Conservation (phyloP, 108 stramenopile genomes). For the Craspedostauros australis region DNA sequence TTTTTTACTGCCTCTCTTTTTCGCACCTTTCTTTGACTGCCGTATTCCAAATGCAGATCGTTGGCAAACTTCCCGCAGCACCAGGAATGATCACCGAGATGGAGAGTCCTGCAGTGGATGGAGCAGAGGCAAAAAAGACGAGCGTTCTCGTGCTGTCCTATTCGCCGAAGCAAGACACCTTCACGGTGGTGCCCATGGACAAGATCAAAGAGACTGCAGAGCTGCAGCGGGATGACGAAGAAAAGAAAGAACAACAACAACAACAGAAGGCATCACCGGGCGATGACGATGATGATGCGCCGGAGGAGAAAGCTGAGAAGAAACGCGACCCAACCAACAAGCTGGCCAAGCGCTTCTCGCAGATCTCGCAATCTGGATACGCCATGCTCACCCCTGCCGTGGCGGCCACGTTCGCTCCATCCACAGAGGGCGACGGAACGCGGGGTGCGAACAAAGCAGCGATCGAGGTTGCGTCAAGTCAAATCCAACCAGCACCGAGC, state of each 20-base stretch:
- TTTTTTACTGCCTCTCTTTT: no score
- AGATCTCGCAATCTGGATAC: no score
- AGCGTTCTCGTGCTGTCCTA: constrained; percentile 3
- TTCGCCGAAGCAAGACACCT: constrained; percentile 8
- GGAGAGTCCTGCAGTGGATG: neutral
- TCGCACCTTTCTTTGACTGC: no score
- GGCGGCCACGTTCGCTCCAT: neutral
- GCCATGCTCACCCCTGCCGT: no score
- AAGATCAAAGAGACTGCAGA: neutral
- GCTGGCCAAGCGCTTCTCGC: no score
- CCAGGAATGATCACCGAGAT: constrained; percentile 59
- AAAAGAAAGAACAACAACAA: constrained; percentile 5
- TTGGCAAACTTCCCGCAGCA: constrained; percentile 44
- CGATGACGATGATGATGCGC: neutral
- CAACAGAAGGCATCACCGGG: constrained; percentile 10
- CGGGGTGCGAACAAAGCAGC: constrained; percentile 1
- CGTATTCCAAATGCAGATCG: constrained; percentile 16
- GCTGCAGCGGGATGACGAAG: constrained; percentile 7
- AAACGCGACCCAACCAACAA: no score
- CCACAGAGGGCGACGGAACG: constrained; percentile 3
- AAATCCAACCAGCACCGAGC: constrained; percentile 37
- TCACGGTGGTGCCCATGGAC: constrained; percentile 10
- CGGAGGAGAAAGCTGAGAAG: neutral
- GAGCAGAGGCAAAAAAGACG: neutral
- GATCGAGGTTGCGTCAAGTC: constrained; percentile 5